Base-by-base conservation (phyloP, 164 flowering plant species). In the Chimonanthus praecox region DNA sequence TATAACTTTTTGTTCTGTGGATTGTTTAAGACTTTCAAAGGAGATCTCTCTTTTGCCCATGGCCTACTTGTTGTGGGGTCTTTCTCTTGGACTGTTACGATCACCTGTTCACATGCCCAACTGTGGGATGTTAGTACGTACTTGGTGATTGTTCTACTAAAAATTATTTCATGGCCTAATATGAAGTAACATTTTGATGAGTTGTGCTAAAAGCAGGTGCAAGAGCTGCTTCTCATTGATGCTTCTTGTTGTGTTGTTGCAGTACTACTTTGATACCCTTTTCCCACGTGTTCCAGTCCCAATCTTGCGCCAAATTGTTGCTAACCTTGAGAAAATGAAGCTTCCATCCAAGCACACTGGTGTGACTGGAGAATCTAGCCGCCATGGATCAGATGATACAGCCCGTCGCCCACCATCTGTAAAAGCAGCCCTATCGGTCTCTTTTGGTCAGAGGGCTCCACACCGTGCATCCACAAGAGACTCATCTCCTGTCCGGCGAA, bases 401-500 rank as follows among this genome's bases (percentile, higher is more conserved):
- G 97, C 98, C 5, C 90, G 98, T 5, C 84, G 99, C 1, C 99
- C 99, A 44, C 99, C 99, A 8, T 96, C 99, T 78, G 99, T 96
- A 64, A 96, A 96, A 81, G 99, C 99, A 75, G 84, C 99, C 13
- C 95, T 96, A 69, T 96, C 99, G 10, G 99, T 96, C 70, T 96
- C 99, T n/a, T 96, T 96, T 82, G 99, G 99, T 69, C 99, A 95
- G 83, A 94, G 98, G 21, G 99, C 99, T 71, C 99, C 99, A 5
- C 99, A 96, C 78, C 97, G 99, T 80, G 95, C 98, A 62, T 94
- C 98, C 16, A 96, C 99, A 8, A 82, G 99, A 76, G 99, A 88
- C 72, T 92, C 99, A 7, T 96, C 98, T 16, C 99, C 99, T 50
- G 97, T 96, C 68, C 92, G 98, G 15, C 95, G 99, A 9, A 87